phyloP scores from a whole-genome alignment of 2,329 filamentous ascomycete genomes.

The Penicillium concentricum region DNA sequence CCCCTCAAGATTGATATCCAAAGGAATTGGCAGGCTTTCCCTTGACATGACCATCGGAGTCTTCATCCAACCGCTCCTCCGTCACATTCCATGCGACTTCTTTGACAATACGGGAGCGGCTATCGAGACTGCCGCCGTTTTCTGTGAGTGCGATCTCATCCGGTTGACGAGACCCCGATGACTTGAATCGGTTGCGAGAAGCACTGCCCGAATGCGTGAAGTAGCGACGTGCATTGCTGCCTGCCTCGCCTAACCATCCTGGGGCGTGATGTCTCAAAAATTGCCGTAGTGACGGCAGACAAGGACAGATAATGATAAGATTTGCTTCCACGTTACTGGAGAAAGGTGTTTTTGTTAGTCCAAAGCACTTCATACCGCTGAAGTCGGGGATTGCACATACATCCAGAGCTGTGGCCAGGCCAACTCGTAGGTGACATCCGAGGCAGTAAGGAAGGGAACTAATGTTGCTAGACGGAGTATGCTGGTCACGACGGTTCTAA shows the following conservation, averaged over 20 bases:
- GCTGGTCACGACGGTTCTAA: constrained; percentile 20
- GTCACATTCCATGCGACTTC: constrained; percentile 21
- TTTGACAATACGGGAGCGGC: constrained; percentile 16
- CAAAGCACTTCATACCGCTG: not conserved
- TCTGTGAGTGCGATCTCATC: constrained; percentile 22
- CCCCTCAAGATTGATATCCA: not conserved
- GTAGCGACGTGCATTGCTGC: constrained; percentile 13
- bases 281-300: constrained; percentile 25
- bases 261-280: constrained; percentile 24
- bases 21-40: not conserved
- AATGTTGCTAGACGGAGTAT: constrained; percentile 21
- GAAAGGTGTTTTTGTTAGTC: not conserved
- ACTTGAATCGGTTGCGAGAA: constrained; percentile 13
- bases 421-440: constrained; percentile 13
- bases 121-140: constrained; percentile 10
- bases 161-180: constrained; percentile 1
- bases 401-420: constrained; percentile 16
- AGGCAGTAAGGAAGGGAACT: constrained; percentile 11
- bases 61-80: constrained; percentile 6
- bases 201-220: constrained; percentile 2
- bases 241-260: constrained; percentile 16
- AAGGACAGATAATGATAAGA: constrained; percentile 26
- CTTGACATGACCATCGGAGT: not conserved
- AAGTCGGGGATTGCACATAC: constrained; percentile 4
- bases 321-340: constrained; percentile 27